A percentile compares a stretch with the other conserved stretches of the same genome.
These are phyloP conservation scores for Sequoiadendron giganteum DNA, from an alignment of 75 land plant species.

Conservation along the genomic window DNA sequence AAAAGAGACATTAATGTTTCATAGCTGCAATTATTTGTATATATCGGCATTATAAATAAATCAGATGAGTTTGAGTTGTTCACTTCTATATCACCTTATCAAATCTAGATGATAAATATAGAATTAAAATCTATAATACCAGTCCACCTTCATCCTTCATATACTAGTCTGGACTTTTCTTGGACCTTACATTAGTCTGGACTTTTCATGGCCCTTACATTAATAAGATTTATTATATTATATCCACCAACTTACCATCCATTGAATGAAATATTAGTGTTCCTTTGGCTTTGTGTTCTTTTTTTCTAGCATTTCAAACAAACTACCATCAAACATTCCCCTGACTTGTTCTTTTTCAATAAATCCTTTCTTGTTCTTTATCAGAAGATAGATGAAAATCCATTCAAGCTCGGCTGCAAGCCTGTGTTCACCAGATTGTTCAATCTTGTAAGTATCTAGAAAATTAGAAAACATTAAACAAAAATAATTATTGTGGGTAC, in stretches of 20 bases:
- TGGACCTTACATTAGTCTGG: not conserved
- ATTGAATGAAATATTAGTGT: not conserved
- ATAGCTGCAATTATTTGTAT: no score
- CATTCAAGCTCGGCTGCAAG: constrained; percentile 63
- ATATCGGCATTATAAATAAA: no score
- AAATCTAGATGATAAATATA: no score
- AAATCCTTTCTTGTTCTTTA: constrained; percentile 55
- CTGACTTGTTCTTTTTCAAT: constrained; percentile 65
- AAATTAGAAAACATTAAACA: not conserved
- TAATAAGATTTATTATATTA: not conserved
- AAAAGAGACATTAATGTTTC: no score
- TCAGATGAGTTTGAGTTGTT: no score
- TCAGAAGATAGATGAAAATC: constrained; percentile 48
- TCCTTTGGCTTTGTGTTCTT: not conserved
- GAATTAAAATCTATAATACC: not conserved
- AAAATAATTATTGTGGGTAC: not conserved
- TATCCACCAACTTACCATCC: not conserved
- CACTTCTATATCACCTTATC: no score
- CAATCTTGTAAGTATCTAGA: not conserved
- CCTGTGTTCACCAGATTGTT: constrained; percentile 25
- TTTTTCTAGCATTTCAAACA: constrained; percentile 54
- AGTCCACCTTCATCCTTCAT: not conserved
- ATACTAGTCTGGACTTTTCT: no score
- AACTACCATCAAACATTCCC: constrained; percentile 81
- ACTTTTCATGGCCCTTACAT: not conserved